phyloP scores from a whole-genome alignment of 169 alveolate species.

The Eimeria falciformis region DNA sequence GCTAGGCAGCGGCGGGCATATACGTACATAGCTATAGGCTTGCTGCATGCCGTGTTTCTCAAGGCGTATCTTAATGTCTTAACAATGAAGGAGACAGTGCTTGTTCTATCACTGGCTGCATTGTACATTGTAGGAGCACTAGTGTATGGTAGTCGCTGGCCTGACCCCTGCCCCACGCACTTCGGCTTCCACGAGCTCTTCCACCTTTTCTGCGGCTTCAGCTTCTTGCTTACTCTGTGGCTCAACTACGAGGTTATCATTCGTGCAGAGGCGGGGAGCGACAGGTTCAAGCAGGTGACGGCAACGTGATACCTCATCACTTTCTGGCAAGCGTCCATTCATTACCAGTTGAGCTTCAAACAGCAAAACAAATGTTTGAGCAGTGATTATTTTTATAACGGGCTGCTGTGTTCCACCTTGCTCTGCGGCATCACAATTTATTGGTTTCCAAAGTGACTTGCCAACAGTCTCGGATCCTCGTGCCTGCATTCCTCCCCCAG shows the following conservation, averaged over 20 bases:
- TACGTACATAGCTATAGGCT: constrained; percentile 67
- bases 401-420: no score
- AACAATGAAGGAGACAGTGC: constrained; percentile 23
- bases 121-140: constrained; percentile 72
- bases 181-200: constrained; percentile 78
- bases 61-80: constrained; percentile 53
- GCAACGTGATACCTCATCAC: no score
- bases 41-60: constrained; percentile 70
- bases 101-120: constrained; percentile 45
- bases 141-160: constrained; percentile 69
- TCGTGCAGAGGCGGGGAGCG: constrained; percentile 68
- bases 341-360: no score
- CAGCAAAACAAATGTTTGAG: no score
- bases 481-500: no score
- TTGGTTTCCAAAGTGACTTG: no score
- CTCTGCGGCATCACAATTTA: no score
- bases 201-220: constrained; percentile 69
- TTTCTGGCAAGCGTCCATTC: no score
- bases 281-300: no score
- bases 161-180: constrained; percentile 68
- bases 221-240: constrained; percentile 74
- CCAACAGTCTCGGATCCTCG: no score
- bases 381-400: no score
- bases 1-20: constrained; percentile 70
- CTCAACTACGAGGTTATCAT: constrained; percentile 70